phyloP scores from a whole-genome alignment of 352 stramenopile species.

The Pythium sukuiense region DNA sequence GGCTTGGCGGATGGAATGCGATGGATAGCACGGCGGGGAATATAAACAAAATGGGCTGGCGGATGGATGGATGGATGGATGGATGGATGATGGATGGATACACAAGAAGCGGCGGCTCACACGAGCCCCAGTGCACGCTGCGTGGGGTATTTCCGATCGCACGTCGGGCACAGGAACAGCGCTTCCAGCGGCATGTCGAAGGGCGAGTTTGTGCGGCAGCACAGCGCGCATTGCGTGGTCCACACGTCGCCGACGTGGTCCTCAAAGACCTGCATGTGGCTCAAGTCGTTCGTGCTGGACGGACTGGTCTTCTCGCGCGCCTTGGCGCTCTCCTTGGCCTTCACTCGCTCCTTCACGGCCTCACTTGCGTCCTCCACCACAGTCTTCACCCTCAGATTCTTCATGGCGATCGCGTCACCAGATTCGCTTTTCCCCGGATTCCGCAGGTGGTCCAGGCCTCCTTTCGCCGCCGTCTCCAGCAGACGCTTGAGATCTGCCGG shows the following conservation, averaged over 20 bases:
- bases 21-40: slow-evolving; percentile 4
- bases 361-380: slow-evolving; percentile 12
- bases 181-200: slow-evolving; percentile 46
- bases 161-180: slow-evolving; percentile 66
- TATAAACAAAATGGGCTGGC: slow-evolving; percentile 10
- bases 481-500: slow-evolving; percentile 16
- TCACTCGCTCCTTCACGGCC: background rate
- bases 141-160: slow-evolving; percentile 82
- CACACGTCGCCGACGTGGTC: slow-evolving; percentile 29
- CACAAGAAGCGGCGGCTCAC: slow-evolving; percentile 15
- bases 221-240: slow-evolving; percentile 58
- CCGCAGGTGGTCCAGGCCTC: slow-evolving; percentile 3
- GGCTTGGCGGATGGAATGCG: background rate
- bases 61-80: background rate
- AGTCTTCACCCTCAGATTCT: slow-evolving; percentile 11
- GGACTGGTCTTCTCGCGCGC: slow-evolving; percentile 42
- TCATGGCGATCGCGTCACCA: background rate
- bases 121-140: slow-evolving; percentile 62
- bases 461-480: slow-evolving; percentile 15
- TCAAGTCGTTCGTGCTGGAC: slow-evolving; percentile 47
- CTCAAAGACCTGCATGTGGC: slow-evolving; percentile 36
- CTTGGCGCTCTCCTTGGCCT: background rate
- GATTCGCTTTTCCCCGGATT: background rate
- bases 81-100: background rate
- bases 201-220: slow-evolving; percentile 43